Conservation (phyloP, 2,329 filamentous ascomycete species). For the Chrysosporium queenslandicum region DNA sequence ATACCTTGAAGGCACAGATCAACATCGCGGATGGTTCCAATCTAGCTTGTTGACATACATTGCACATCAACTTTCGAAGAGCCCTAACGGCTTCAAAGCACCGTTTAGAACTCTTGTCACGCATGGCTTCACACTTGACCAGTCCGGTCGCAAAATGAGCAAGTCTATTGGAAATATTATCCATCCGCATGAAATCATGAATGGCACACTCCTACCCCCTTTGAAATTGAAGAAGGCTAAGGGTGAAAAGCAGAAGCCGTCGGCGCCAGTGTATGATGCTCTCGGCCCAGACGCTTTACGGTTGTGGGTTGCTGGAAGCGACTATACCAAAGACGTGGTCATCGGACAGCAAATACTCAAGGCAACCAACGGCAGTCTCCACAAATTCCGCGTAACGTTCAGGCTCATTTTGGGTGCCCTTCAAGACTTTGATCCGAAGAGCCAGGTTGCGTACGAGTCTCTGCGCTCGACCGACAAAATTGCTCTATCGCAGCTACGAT, state of each 20-base stretch:
- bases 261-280: slow-evolving; percentile 48
- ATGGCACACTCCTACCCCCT: slow-evolving; percentile 65
- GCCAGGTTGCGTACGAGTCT: slow-evolving; percentile 33
- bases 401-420: slow-evolving; percentile 81
- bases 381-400: slow-evolving; percentile 81
- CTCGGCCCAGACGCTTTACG: slow-evolving; percentile 80
- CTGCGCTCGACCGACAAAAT: slow-evolving; percentile 60
- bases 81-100: slow-evolving; percentile 37
- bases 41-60: slow-evolving; percentile 84
- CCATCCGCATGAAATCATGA: slow-evolving; percentile 70
- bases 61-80: slow-evolving; percentile 43
- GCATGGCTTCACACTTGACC: slow-evolving; percentile 87
- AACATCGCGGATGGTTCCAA: slow-evolving; percentile 98
- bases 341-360: slow-evolving; percentile 70
- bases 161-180: slow-evolving; percentile 91
- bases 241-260: slow-evolving; percentile 34
- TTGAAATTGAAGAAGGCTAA: slow-evolving; percentile 54
- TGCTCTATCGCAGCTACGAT: slow-evolving; percentile 62
- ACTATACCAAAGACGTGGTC: slow-evolving; percentile 80
- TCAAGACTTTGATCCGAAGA: slow-evolving; percentile 43
- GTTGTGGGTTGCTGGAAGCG: slow-evolving; percentile 81
- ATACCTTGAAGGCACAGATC: slow-evolving; percentile 88
- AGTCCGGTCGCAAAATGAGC: slow-evolving; percentile 93
- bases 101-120: slow-evolving; percentile 89
- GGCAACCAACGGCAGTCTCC: slow-evolving; percentile 62